phyloP scores from a whole-genome alignment of 192 early-diverging fungal species.

The Paraglomus occultum region DNA sequence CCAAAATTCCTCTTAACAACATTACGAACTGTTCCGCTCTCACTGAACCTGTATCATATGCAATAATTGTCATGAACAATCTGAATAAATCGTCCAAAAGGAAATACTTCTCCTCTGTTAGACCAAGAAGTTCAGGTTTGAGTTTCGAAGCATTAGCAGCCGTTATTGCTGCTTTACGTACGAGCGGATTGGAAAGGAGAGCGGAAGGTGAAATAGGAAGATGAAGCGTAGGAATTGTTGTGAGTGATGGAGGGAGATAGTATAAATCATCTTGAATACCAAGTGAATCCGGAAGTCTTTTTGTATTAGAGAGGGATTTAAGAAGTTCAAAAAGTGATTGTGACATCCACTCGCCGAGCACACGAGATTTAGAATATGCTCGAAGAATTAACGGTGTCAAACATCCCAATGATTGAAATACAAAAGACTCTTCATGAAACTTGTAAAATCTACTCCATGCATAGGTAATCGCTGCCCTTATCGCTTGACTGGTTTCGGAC shows the following conservation, averaged over 20 bases:
- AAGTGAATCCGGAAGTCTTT: conserved; percentile 29
- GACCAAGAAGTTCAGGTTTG: conserved; percentile 11
- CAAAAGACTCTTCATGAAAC: conserved; percentile 56
- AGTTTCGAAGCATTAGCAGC: background rate
- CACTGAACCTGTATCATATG: conserved; percentile 52
- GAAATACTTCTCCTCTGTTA: conserved; percentile 39
- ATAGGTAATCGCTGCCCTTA: conserved; percentile 47
- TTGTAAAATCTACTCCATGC: conserved; percentile 51
- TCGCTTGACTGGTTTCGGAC: conserved; percentile 32
- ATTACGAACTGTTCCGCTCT: conserved; percentile 59
- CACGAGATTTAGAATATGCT: conserved; percentile 36
- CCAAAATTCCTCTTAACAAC: conserved; percentile 40
- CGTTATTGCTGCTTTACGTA: no score
- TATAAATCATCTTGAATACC: conserved; percentile 26
- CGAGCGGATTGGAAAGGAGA: conserved; percentile 14
- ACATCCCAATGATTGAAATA: conserved; percentile 54
- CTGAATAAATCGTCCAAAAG: conserved; percentile 50
- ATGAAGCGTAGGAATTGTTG: background rate
- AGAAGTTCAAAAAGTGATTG: conserved; percentile 45
- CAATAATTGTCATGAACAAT: conserved; percentile 58
- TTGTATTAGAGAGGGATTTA: conserved; percentile 43
- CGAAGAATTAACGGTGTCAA: conserved; percentile 49
- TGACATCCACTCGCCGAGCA: conserved; percentile 41
- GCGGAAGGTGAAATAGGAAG: conserved; percentile 33
- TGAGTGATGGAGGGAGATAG: background rate